Base-by-base conservation (phyloP, 192 early-diverging fungal genomes). In the Coemansia sp. region DNA sequence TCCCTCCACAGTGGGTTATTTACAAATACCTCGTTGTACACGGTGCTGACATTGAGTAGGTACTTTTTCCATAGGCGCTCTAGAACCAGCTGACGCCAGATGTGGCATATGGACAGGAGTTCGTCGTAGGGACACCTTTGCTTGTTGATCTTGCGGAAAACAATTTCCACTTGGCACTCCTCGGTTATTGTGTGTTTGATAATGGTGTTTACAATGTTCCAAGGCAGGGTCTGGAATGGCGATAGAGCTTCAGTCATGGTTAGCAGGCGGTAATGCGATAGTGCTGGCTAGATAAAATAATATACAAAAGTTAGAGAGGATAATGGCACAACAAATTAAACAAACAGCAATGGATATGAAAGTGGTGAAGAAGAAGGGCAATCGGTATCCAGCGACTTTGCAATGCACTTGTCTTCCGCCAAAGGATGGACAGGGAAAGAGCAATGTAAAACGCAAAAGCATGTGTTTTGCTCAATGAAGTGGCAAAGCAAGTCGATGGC, bases 181-280 rank as follows among this genome's bases (percentile, higher is more conserved):
- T 55, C 52, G 52, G 52, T 55, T 31, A 55, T 31, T 21, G 52
- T 33, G 13, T 55, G 52, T 1, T 55, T 55, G 26, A 55, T 55
- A 31, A 55, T 55, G 52, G 25, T n/a, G 26, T 55, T 55, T 13
- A 55, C 52, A 31, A 55, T 55, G 52, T 55, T 55, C 52, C 52
- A 55, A 28, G 52, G 52, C 14, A 55, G 28, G 12, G 25, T 31
- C 26, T 55, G 52, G 52, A 55, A 55, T 28, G 52, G 52, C 14
- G 52, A 55, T 16, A 14, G 52, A 26, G 25, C 6, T 55, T 14
- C 28, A 33, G 52, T n/a, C 52, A 55, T 55, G 52, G 3, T 10
- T 48, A 48, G 45, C 21, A 48, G 23, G 20, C n/a, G 28, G 52
- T n/a, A 12, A 6, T 16, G 28, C 10, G 26, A 6, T 31, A 14